Evolutionary conservation across 2,329 filamentous ascomycete genomes (phyloP).

Genomic region (Stachybotrys chartarum): DNA sequence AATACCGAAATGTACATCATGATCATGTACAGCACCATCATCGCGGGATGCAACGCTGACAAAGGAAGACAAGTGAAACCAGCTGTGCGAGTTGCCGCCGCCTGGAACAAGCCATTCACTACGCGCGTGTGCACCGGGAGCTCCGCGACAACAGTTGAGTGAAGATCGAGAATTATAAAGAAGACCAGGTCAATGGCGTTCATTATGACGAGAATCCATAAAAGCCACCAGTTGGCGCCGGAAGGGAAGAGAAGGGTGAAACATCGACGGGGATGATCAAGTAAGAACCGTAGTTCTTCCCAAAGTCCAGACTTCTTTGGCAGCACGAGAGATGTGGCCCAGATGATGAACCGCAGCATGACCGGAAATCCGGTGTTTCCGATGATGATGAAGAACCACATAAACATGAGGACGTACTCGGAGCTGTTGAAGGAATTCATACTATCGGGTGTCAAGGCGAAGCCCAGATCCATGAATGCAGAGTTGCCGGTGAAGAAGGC

Average conservation of each 20-base stretch:
- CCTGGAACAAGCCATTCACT: conserved; percentile 84
- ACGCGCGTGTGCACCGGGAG: conserved; percentile 70
- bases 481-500: conserved; percentile 83
- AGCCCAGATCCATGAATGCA: conserved; percentile 92
- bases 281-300: conserved; percentile 84
- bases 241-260: conserved; percentile 92
- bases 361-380: conserved; percentile 95
- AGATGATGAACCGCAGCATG: conserved; percentile 90
- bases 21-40: conserved; percentile 89
- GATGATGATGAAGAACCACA: conserved; percentile 83
- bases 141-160: conserved; percentile 59
- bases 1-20: conserved; percentile 99
- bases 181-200: conserved; percentile 84
- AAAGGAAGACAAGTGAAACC: conserved; percentile 81
- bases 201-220: conserved; percentile 73
- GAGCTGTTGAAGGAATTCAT: conserved; percentile 84
- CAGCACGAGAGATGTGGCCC: conserved; percentile 63
- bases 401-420: conserved; percentile 66
- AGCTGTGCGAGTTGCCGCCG: conserved; percentile 80
- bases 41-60: conserved; percentile 72
- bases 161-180: conserved; percentile 85
- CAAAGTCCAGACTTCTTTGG: conserved; percentile 63
- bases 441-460: conserved; percentile 85
- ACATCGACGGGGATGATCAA: conserved; percentile 92
- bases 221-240: conserved; percentile 91